Conservation (phyloP, 768 basidiomycete genomes). For the Sutorius australiensis region DNA sequence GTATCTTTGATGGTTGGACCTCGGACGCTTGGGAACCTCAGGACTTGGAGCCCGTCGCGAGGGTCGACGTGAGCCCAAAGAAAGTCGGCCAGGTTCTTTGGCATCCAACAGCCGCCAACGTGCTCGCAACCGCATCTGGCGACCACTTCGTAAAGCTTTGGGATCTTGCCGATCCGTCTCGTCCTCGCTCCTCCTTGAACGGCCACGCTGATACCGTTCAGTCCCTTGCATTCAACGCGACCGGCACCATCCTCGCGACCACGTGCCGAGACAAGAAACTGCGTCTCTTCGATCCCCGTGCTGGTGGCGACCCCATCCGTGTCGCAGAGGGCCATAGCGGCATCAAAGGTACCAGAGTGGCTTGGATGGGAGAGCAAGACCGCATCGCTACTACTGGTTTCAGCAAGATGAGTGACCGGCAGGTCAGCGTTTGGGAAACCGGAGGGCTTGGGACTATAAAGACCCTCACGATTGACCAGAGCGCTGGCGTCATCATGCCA, state of each 20-base stretch:
- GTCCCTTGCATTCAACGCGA: slow-evolving; percentile 73
- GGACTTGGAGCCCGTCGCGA: slow-evolving; percentile 83
- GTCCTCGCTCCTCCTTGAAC: slow-evolving; percentile 53
- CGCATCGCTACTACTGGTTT: slow-evolving; percentile 94
- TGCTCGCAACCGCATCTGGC: slow-evolving; percentile 76
- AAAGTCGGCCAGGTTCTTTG: slow-evolving; percentile 94
- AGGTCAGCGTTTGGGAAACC: slow-evolving; percentile 88
- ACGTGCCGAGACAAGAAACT: slow-evolving; percentile 93
- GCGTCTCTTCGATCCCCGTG: slow-evolving; percentile 86
- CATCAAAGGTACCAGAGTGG: slow-evolving; percentile 85
- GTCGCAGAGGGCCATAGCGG: slow-evolving; percentile 85
- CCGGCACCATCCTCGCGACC: slow-evolving; percentile 79
- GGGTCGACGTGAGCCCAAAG: slow-evolving; percentile 73
- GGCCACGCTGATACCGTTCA: slow-evolving; percentile 91
- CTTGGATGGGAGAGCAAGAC: slow-evolving; percentile 89
- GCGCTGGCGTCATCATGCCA: slow-evolving; percentile 92
- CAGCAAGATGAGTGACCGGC: slow-evolving; percentile 93
- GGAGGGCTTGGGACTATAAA: slow-evolving; percentile 71
- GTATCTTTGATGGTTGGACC: slow-evolving; percentile 80
- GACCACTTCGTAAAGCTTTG: slow-evolving; percentile 89
- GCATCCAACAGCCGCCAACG: slow-evolving; percentile 86
- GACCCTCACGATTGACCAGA: slow-evolving; percentile 79
- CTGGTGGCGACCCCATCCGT: slow-evolving; percentile 77
- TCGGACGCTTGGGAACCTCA: slow-evolving; percentile 74
- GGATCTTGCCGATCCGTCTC: slow-evolving; percentile 78